Evolutionary conservation across 129 eudicot genomes (phyloP).

Genomic region (Flaveria trinervia): DNA sequence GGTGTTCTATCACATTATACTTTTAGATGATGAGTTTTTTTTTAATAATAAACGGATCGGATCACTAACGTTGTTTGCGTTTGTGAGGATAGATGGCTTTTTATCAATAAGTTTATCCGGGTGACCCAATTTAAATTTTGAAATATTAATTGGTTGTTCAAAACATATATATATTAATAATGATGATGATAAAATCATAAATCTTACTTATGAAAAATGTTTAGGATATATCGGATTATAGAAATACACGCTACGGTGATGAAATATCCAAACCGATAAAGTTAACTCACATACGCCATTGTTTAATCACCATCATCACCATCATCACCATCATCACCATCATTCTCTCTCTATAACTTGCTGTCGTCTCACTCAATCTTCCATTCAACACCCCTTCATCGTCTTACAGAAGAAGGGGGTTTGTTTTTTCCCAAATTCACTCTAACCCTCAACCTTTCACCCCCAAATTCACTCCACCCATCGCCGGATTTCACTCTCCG

Average conservation of each 20-base stretch:
- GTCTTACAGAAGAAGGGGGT: slow-evolving; percentile 1
- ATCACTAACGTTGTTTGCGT: no score
- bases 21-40: no score
- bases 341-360: slow-evolving; percentile 22
- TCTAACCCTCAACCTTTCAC: slow-evolving; percentile 14
- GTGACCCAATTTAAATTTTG: no score
- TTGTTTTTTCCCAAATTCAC: neutral
- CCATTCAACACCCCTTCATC: slow-evolving; percentile 15
- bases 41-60: no score
- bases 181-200: no score
- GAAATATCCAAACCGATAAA: slow-evolving; percentile 28
- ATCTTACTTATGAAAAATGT: no score
- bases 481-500: neutral
- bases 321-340: neutral
- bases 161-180: no score
- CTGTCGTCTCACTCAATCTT: slow-evolving; percentile 33
- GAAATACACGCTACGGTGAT: slow-evolving; percentile 12
- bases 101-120: no score
- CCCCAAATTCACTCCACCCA: slow-evolving; percentile 16
- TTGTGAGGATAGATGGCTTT: no score
- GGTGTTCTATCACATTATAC: no score
- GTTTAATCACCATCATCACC: neutral
- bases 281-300: neutral
- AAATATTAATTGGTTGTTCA: no score
- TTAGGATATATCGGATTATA: no score